These are phyloP conservation scores for Coriaria nepalensis DNA, from an alignment of 306 rosid species.

Conservation along the genomic window DNA sequence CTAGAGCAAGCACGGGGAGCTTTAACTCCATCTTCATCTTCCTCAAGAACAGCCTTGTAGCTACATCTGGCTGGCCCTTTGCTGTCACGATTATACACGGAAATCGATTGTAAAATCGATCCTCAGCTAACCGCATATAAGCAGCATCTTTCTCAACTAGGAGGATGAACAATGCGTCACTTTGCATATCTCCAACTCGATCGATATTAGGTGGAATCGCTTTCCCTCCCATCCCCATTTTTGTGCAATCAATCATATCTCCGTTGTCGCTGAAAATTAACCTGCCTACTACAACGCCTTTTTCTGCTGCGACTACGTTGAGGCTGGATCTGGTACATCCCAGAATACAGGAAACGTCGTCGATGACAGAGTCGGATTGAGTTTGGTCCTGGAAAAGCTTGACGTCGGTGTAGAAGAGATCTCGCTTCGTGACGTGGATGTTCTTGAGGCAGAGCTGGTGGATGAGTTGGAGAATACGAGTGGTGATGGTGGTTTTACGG, in stretches of 20 bases:
- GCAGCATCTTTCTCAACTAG: constrained; percentile 96
- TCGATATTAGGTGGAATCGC: constrained; percentile 86
- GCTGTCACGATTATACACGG: constrained; percentile 74
- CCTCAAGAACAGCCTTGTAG: constrained; percentile 75
- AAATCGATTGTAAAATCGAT: constrained; percentile 75
- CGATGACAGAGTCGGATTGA: constrained; percentile 75
- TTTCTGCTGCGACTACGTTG: constrained; percentile 78
- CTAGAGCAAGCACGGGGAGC: constrained; percentile 79
- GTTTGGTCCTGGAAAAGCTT: constrained; percentile 84
- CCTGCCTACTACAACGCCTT: constrained; percentile 84
- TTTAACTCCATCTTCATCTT: constrained; percentile 83
- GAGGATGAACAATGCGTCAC: constrained; percentile 73
- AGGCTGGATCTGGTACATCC: constrained; percentile 83
- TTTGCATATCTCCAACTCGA: constrained; percentile 85
- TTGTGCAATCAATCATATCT: constrained; percentile 87
- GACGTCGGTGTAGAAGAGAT: constrained; percentile 82
- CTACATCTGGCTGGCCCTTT: constrained; percentile 81
- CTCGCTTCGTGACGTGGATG: constrained; percentile 93
- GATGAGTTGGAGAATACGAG: constrained; percentile 67
- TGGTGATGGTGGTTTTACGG: constrained; percentile 53
- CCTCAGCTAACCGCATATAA: constrained; percentile 82
- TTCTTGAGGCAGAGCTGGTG: constrained; percentile 67
- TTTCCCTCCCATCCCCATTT: constrained; percentile 96
- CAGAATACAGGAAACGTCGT: constrained; percentile 77
- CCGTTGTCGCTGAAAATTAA: constrained; percentile 85